Conservation (phyloP, 495 filamentous ascomycete genomes). For the Sporormia fimetaria region DNA sequence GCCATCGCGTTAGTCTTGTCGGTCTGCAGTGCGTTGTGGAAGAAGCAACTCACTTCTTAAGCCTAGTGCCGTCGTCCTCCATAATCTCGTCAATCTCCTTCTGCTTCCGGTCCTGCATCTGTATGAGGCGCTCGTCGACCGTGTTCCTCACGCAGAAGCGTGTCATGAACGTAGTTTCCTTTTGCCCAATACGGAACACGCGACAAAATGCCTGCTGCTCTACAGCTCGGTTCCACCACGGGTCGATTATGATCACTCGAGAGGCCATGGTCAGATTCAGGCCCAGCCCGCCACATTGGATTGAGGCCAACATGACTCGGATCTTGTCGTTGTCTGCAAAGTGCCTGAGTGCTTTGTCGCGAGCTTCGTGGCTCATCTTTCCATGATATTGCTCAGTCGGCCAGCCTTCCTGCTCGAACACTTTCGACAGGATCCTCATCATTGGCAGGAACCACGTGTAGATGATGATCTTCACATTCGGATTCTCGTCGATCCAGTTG, state of each 20-base stretch:
- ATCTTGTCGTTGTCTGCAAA: slow-evolving; percentile 25
- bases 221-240: slow-evolving; percentile 34
- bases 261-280: slow-evolving; percentile 35
- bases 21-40: no score
- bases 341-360: slow-evolving; percentile 24
- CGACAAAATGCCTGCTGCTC: slow-evolving; percentile 49
- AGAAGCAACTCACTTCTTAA: slow-evolving; percentile 4
- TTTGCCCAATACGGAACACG: slow-evolving; percentile 52
- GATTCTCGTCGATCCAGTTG: slow-evolving; percentile 30
- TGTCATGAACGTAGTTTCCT: slow-evolving; percentile 41
- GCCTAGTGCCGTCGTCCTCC: slow-evolving; percentile 21
- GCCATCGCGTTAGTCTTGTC: no score
- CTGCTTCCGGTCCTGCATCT: slow-evolving; percentile 32
- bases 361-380: slow-evolving; percentile 22
- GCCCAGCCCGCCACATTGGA: slow-evolving; percentile 31
- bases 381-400: slow-evolving; percentile 26
- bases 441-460: slow-evolving; percentile 32
- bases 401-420: slow-evolving; percentile 30
- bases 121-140: slow-evolving; percentile 43
- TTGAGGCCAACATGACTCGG: slow-evolving; percentile 29
- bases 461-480: slow-evolving; percentile 33
- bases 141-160: slow-evolving; percentile 41
- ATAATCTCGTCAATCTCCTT: slow-evolving; percentile 29
- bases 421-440: slow-evolving; percentile 27
- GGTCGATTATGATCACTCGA: slow-evolving; percentile 37